A percentile compares a stretch with the other conserved stretches of the same genome.
These are phyloP conservation scores for Dothiorella sarmentorum DNA, from an alignment of 2,329 filamentous ascomycete genomes.

Conservation along the genomic window DNA sequence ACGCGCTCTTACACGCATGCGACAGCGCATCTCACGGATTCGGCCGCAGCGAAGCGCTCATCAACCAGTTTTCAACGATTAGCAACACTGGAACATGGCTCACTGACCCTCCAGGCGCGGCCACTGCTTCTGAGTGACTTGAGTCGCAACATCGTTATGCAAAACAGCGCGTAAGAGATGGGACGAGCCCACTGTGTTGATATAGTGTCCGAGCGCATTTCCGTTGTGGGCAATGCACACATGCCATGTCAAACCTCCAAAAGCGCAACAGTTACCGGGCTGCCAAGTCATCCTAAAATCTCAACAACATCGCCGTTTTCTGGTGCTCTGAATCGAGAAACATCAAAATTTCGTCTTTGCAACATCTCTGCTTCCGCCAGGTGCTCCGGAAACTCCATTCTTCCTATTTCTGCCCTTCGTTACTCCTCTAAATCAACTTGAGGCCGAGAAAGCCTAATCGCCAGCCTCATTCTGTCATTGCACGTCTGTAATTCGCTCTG, in stretches of 20 bases:
- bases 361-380: not conserved
- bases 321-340: not conserved
- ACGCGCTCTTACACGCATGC: not conserved
- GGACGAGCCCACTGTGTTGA: not conserved
- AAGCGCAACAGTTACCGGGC: not conserved
- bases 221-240: conserved; percentile 11
- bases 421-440: not conserved
- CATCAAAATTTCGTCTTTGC: not conserved
- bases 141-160: not conserved
- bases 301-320: not conserved
- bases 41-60: not conserved
- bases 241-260: conserved; percentile 12
- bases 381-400: not conserved
- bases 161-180: not conserved
- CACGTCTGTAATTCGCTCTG: not conserved
- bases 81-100: not conserved
- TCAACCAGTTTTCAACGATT: not conserved
- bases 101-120: not conserved
- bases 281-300: conserved; percentile 4
- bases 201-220: conserved; percentile 9
- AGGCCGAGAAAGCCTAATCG: not conserved
- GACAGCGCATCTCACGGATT: not conserved
- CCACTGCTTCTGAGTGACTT: not conserved
- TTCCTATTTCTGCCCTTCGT: not conserved
- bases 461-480: not conserved